Base-by-base conservation (phyloP, 1,284 basidiomycete genomes). In the Ustilago nuda region DNA sequence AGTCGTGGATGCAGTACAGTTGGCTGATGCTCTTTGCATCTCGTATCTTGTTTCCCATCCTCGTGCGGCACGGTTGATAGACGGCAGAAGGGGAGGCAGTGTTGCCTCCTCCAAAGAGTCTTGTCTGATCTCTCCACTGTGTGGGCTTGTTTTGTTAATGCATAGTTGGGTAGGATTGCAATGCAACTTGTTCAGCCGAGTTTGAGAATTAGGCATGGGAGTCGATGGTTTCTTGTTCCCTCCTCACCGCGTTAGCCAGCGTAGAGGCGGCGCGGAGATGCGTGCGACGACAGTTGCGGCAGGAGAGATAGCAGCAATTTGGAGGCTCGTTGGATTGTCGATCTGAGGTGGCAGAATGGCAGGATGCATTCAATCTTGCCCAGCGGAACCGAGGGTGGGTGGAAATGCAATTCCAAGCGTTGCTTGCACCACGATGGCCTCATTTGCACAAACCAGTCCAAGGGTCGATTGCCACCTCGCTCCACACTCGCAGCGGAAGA, bases 301-400 rank as follows among this genome's bases (percentile, higher is more conserved):
- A 81, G 70, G 23, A 78, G 41, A 84, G 37, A 56, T 85, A 86
- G 82, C 82, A 86, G 73, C 76, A 83, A 60, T 60, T 63, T 0
- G 82, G 81, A 1, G 76, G 84, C 51, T 85, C 83, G 35, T 77
- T 76, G 64, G 85, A 86, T 60, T 92, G 91, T 8, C 88, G 89
- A 80, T 91, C 91, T 0, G 89, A 27, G 3, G 2, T 27, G 23
- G 23, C 23, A 27, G 23, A 27, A 27, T 27, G 23, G 23, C 23
- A 27, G 3, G 3, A 27, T 27, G 3, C 23, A 27, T 27, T 27
- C 23, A 27, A 27, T 3, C 23, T 3, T 27, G 23, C 23, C 3
- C 23, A 27, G 23, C 23, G 23, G 23, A 2, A 27, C 23, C 23
- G 23, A 27, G 23, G 23, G 23, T 27, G 3, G 23, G 23, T 27